Base-by-base conservation (phyloP, 441 rosid species). In the Arabidopsis lyrata region DNA sequence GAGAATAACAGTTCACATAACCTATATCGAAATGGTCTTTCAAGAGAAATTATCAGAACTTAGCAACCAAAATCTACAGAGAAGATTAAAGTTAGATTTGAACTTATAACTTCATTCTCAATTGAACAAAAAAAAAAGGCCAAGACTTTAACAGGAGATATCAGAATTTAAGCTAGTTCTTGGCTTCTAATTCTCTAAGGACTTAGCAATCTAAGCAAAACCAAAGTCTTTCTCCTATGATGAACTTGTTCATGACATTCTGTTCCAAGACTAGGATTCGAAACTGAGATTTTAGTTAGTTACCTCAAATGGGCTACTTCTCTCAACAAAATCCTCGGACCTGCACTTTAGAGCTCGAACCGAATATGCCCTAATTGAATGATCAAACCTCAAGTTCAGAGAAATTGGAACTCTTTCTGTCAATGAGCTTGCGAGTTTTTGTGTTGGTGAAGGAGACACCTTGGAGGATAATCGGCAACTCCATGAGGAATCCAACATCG, bases 281-380 rank as follows among this genome's bases (percentile, higher is more conserved):
- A 39, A 74, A 32, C 6, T 54, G 50, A 27, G 38, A 65, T 18
- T 36, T 42, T 20, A 31, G 62, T 57, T 24, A 0, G 9, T 66
- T 77, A 90, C 97, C 96, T 86, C 92, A 74, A 38, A 32, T 6
- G 97, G 97, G 82, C 98, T 90, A 47, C 82, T 82, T 84, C 98
- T 87, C 76, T 83, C 92, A 36, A 84, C 82, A 36, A 78, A 81
- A 38, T 79, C 93, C 58, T 75, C 73, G 22, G 70, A 60, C 74
- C 31, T 83, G 80, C 85, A 84, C 12, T 74, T 56, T 8, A 79
- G 58, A 69, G 73, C 31, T 75, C 73, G 80, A 74, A 57, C 68
- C 32, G 63, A 12, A 38, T 31, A 63, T 66, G 70, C 65, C 76
- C 47, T 77, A 54, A 54, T 48, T 29, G 54, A 61, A 66, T 77